These are phyloP conservation scores for Dactylellina drechsleri DNA, from an alignment of 2,329 filamentous ascomycete species.

Conservation along the genomic window DNA sequence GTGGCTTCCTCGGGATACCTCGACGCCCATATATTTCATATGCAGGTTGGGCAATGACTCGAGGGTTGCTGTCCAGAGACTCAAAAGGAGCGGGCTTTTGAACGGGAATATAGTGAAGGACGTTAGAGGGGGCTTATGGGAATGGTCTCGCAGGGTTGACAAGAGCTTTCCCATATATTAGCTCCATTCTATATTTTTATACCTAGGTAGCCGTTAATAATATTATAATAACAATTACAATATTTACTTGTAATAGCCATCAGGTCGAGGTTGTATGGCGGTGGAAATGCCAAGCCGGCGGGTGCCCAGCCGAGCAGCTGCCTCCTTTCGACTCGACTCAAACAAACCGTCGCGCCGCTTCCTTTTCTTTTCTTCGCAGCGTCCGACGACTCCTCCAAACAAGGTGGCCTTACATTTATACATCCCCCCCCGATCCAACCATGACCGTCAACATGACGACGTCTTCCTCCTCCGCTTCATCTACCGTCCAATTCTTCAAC, in stretches of 20 bases:
- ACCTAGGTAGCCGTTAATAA: not conserved
- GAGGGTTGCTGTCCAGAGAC: conserved; percentile 73
- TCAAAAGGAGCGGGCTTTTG: conserved; percentile 68
- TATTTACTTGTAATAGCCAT: too few species aligned
- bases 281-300: conserved; percentile 41
- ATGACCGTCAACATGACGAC: conserved; percentile 50
- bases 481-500: conserved; percentile 56
- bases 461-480: conserved; percentile 22
- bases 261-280: too few species aligned
- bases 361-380: conserved; percentile 30
- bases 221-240: too few species aligned
- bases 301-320: conserved; percentile 26
- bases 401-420: conserved; percentile 21
- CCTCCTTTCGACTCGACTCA: not conserved
- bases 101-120: conserved; percentile 73
- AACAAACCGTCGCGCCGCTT: conserved; percentile 15
- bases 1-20: conserved; percentile 63
- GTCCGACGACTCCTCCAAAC: conserved; percentile 7
- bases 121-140: conserved; percentile 75
- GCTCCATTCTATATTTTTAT: not conserved
- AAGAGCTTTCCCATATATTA: conserved; percentile 69
- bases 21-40: conserved; percentile 73
- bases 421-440: conserved; percentile 2
- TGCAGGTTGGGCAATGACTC: conserved; percentile 83
- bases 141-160: conserved; percentile 78